Percentiles rank a stretch among this genome's conserved stretches.
Evolutionary conservation across 768 basidiomycete genomes (phyloP).

Genomic region (Mycena crocata): DNA sequence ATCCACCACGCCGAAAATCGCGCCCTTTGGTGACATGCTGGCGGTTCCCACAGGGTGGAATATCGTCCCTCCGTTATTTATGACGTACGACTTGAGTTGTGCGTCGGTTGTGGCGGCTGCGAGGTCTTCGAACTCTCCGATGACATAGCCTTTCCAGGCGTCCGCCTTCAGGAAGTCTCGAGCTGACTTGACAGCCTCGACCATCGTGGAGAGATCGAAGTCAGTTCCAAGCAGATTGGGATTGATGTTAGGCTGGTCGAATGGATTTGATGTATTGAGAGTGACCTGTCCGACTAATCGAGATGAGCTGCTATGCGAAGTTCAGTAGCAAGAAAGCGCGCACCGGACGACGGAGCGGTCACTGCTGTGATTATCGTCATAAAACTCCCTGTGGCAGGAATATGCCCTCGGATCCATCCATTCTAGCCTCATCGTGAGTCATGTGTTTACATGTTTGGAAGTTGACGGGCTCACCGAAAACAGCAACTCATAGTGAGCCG

Average conservation of each 20-base stretch:
- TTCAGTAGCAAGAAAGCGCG: not conserved
- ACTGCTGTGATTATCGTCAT: conserved; percentile 24
- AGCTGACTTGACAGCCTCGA: conserved; percentile 33
- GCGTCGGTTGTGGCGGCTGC: conserved; percentile 34
- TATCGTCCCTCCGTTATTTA: conserved; percentile 5
- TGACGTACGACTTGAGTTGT: not conserved
- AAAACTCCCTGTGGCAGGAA: conserved; percentile 27
- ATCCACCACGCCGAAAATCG: conserved; percentile 41
- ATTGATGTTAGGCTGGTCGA: conserved; percentile 57
- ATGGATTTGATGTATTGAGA: conserved; percentile 54
- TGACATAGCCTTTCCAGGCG: conserved; percentile 38
- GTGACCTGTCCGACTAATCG: conserved; percentile 38
- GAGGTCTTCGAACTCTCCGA: conserved; percentile 29
- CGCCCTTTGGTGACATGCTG: conserved; percentile 36
- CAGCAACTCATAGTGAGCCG: conserved; percentile 37
- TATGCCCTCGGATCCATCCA: conserved; percentile 18
- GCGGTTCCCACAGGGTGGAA: conserved; percentile 38
- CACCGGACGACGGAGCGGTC: conserved; percentile 34
- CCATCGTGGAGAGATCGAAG: conserved; percentile 39
- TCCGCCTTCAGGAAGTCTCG: conserved; percentile 32
- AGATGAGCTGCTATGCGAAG: not conserved
- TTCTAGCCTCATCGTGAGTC: conserved; percentile 11
- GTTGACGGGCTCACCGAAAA: conserved; percentile 26
- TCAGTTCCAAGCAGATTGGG: conserved; percentile 50
- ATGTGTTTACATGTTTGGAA: not conserved